Evolutionary conservation across 2,329 filamentous ascomycete species (phyloP), one percentile per base, ranked within the genome.

Genomic region (Sporothrix inflata): DNA sequence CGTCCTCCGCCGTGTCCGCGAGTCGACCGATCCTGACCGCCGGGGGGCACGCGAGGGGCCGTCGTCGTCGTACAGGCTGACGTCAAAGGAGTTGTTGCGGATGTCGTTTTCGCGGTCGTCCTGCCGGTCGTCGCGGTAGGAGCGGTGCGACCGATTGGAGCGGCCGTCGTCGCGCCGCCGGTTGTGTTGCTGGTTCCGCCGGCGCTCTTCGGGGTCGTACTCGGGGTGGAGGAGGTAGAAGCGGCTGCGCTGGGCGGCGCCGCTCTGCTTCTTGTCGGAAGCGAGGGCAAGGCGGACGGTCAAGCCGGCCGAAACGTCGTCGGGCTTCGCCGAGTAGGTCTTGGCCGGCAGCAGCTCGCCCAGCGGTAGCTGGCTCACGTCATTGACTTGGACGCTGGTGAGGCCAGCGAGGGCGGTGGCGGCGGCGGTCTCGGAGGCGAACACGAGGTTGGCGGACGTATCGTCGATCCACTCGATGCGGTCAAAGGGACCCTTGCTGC

Each of bases 391-490:
- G n/a, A 70, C 30, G 3, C 83, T 82, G 71, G 85, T 83, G 38
- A 91, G 83, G 7, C 87, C 84, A 34, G 82, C 77, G 24, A 91
- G 81, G 21, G 89, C 89, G 63, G 88, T 84, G 21, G 84, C 82
- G 1, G 88, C 88, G 7, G 80, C 79, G 30, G 81, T 78, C 16
- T 88, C 84, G 7, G 85, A 85, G 51, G 82, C 84, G 82, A 96
- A 98, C 69, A 97, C 82, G 70, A 98, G 85, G 79, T 98, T 98
- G 74, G 94, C 93, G 0, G 94, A 95, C 7, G 89, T 90, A 81
- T 99, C 96, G 80, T 98, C 93, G 76, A 99, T 94, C 96, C 96
- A 99, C 82, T 98, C 94, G 75, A 98, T 85, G 74, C 88, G 86
- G 71, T 87, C 84, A 72, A 90, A 84, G 68, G 83, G 78, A 71